These are phyloP conservation scores for Trichosanthes truncata DNA, from an alignment of 306 rosid genomes.

Conservation along the genomic window DNA sequence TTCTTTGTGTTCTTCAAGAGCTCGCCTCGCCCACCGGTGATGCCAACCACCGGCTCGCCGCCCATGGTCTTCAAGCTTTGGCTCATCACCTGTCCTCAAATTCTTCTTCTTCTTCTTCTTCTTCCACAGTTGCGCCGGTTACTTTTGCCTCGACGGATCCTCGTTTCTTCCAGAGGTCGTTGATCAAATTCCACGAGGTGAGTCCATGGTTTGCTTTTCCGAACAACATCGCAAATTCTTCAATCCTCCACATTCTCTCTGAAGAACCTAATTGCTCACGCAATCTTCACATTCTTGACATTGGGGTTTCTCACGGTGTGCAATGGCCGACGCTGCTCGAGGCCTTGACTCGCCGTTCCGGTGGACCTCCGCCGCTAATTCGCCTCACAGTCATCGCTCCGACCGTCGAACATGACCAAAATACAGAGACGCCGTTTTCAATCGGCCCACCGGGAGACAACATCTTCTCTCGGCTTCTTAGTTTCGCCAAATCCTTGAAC, in stretches of 20 bases:
- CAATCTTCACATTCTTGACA: conserved; percentile 70
- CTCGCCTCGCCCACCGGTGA: conserved; percentile 67
- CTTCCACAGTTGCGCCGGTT: conserved; percentile 19
- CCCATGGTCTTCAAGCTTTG: conserved; percentile 57
- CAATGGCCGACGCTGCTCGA: conserved; percentile 92
- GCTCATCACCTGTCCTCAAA: conserved; percentile 41
- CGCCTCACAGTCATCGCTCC: conserved; percentile 65
- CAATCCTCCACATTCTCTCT: conserved; percentile 65
- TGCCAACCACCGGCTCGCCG: conserved; percentile 77
- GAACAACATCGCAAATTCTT: conserved; percentile 66
- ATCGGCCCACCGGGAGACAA: conserved; percentile 72
- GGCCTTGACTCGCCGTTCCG: conserved; percentile 67
- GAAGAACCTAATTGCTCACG: conserved; percentile 27
- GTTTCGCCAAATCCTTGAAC: conserved; percentile 55
- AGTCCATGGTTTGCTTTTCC: conserved; percentile 96
- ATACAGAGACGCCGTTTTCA: conserved; percentile 45
- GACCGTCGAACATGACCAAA: conserved; percentile 30
- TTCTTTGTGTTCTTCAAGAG: conserved; percentile 76
- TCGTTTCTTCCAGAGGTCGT: conserved; percentile 49
- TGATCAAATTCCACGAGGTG: conserved; percentile 73
- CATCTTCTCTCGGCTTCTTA: conserved; percentile 49
- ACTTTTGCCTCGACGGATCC: conserved; percentile 62
- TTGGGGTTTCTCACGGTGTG: conserved; percentile 86
- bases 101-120: conserved; percentile 20
- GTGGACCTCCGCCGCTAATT: conserved; percentile 77